Conservation (phyloP, 2,329 filamentous ascomycete genomes). For the Didymosphaeria variabile region DNA sequence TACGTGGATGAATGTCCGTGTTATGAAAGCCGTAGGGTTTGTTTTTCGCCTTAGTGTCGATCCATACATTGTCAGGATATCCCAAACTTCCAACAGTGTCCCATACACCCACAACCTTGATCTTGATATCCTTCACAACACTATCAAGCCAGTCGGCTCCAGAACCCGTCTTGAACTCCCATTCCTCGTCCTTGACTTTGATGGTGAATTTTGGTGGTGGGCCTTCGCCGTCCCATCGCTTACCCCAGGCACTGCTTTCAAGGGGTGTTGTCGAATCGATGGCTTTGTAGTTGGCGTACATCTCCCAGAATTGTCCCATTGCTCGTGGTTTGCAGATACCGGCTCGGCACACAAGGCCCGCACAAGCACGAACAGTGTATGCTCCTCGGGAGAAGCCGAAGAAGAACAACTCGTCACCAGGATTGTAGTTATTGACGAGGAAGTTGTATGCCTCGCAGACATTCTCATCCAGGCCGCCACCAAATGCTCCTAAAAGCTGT, state of each 20-base stretch:
- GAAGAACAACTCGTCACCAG: constrained; percentile 59
- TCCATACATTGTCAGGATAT: constrained; percentile 52
- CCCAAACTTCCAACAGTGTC: constrained; percentile 59
- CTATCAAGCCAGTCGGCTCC: constrained; percentile 36
- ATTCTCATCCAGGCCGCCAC: constrained; percentile 57
- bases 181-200: constrained; percentile 34
- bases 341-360: constrained; percentile 55
- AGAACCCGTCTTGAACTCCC: constrained; percentile 47
- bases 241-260: constrained; percentile 44
- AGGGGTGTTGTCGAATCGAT: constrained; percentile 35
- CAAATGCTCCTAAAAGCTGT: constrained; percentile 44
- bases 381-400: constrained; percentile 59
- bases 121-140: constrained; percentile 33
- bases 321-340: constrained; percentile 58
- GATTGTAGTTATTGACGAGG: constrained; percentile 59
- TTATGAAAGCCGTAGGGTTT: constrained; percentile 48
- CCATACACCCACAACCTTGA: constrained; percentile 58
- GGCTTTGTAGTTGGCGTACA: constrained; percentile 50
- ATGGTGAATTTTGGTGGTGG: constrained; percentile 24
- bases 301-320: constrained; percentile 54
- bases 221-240: constrained; percentile 34
- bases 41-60: constrained; percentile 27
- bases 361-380: constrained; percentile 54
- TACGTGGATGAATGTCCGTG: constrained; percentile 34
- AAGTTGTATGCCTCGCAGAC: constrained; percentile 61